These are phyloP conservation scores for Melanopsichium pennsylvanicum DNA, from an alignment of 1,284 basidiomycete genomes.

Conservation along the genomic window DNA sequence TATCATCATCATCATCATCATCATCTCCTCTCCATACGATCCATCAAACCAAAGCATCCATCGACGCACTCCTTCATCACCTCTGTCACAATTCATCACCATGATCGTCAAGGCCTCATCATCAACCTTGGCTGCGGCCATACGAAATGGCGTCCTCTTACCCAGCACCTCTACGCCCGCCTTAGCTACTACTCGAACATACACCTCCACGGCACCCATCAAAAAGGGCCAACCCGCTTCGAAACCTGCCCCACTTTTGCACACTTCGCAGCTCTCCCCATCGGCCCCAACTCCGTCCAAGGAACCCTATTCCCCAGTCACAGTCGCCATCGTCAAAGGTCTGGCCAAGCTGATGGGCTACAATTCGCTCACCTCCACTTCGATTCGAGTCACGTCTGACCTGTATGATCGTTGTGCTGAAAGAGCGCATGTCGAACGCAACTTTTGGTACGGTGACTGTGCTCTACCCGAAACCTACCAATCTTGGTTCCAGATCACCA, in stretches of 20 bases:
- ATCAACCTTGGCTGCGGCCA: constrained; percentile 15
- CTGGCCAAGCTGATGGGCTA: constrained; percentile 70
- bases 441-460: constrained; percentile 72
- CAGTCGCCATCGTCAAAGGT: constrained; percentile 57
- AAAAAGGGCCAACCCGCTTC: neutral
- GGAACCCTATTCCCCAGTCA: constrained; percentile 46
- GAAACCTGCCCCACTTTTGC: constrained; percentile 19
- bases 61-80: neutral
- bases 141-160: constrained; percentile 18
- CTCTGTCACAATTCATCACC: neutral
- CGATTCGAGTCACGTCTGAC: constrained; percentile 70
- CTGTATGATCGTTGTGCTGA: constrained; percentile 70
- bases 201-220: constrained; percentile 14
- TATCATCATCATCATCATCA: too few relatives aligned
- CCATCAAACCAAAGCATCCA: neutral
- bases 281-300: constrained; percentile 42
- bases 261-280: constrained; percentile 55
- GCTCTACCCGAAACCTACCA: constrained; percentile 91
- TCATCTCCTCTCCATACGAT: neutral
- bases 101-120: constrained; percentile 29
- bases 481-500: constrained; percentile 95
- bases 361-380: constrained; percentile 69
- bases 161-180: constrained; percentile 4
- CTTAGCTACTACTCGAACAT: constrained; percentile 5
- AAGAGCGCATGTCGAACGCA: constrained; percentile 64